Conservation (phyloP, 176 grass and related monocot genomes). For the Zoysia pacifica region DNA sequence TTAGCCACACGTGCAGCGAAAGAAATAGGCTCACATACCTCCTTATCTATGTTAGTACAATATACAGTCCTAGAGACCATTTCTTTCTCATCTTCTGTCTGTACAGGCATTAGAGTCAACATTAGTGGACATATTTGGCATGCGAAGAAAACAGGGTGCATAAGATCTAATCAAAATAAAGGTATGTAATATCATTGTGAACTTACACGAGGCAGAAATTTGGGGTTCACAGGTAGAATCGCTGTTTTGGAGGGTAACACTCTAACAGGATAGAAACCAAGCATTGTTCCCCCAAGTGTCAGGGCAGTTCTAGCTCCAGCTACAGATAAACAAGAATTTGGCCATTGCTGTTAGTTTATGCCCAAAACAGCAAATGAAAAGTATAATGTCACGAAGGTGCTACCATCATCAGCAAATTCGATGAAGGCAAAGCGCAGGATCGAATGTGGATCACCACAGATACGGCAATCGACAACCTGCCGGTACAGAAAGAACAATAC, state of each 20-base stretch:
- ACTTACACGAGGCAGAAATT: conserved; percentile 83
- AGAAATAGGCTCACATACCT: conserved; percentile 42
- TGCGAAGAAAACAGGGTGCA: background rate
- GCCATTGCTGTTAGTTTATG: conserved; percentile 21
- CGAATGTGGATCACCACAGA: conserved; percentile 88
- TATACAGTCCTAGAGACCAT: conserved; percentile 92
- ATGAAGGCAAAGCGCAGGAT: conserved; percentile 94
- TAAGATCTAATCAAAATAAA: conserved; percentile 1
- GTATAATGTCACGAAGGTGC: background rate
- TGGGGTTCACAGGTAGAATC: conserved; percentile 89
- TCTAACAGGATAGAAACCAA: conserved; percentile 85
- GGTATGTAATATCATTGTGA: background rate
- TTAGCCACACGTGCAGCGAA: background rate
- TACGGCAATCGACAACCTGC: conserved; percentile 92
- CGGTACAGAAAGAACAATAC: conserved; percentile 2
- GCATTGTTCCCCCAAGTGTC: conserved; percentile 66
- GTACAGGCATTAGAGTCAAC: conserved; percentile 18
- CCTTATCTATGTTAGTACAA: conserved; percentile 98
- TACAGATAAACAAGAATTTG: conserved; percentile 44
- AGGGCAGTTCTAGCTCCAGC: conserved; percentile 78
- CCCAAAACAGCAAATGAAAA: conserved; percentile 35
- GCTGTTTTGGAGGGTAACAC: conserved; percentile 95
- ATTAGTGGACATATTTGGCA: background rate
- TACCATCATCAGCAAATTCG: conserved; percentile 94
- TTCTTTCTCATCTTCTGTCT: conserved; percentile 88